Conservation (phyloP, 306 rosid species). For the Pterocarpus macrocarpus region DNA sequence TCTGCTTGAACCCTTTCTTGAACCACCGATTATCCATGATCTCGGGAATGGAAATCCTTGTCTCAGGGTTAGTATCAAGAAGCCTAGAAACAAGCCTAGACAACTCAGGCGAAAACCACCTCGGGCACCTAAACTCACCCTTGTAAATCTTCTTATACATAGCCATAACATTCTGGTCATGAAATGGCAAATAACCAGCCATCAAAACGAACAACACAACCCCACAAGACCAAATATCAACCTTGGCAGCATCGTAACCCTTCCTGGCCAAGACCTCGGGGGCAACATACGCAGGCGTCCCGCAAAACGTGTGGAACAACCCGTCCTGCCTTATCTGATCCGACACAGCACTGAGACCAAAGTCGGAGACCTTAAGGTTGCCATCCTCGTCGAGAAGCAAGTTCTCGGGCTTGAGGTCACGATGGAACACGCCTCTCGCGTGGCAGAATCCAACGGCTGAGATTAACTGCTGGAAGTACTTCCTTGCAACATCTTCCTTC, state of each 20-base stretch:
- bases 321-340: constrained; percentile 70
- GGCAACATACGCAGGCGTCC: constrained; percentile 74
- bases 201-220: constrained; percentile 59
- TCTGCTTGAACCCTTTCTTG: constrained; percentile 55
- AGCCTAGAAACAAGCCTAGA: constrained; percentile 44
- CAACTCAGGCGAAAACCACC: constrained; percentile 62
- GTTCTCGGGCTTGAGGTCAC: constrained; percentile 72
- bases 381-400: constrained; percentile 63
- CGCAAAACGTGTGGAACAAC: constrained; percentile 72
- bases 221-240: constrained; percentile 75
- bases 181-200: constrained; percentile 67
- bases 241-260: constrained; percentile 64
- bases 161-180: constrained; percentile 54
- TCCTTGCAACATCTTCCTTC: constrained; percentile 59
- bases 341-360: constrained; percentile 66
- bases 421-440: constrained; percentile 64
- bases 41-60: constrained; percentile 59
- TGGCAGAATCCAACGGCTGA: constrained; percentile 70
- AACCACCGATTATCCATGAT: constrained; percentile 65
- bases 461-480: constrained; percentile 68
- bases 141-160: constrained; percentile 68
- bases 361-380: constrained; percentile 71
- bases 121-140: constrained; percentile 62
- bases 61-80: constrained; percentile 59
- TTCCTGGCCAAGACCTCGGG: constrained; percentile 65